Evolutionary conservation across 2,329 filamentous ascomycete genomes (phyloP).

Genomic region (Trichoderma asperellum): DNA sequence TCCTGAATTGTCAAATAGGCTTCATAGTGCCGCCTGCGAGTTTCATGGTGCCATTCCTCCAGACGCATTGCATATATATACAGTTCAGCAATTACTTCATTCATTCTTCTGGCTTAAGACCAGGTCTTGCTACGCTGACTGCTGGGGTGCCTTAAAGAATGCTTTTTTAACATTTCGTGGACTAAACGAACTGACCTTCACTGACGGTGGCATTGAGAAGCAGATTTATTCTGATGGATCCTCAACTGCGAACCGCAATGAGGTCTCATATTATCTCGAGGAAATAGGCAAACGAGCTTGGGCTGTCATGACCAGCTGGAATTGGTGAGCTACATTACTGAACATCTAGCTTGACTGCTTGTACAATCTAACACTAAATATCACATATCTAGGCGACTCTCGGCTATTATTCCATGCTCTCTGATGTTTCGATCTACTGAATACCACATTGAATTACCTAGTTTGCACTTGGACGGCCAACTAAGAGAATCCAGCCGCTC

Average conservation of each 20-base stretch:
- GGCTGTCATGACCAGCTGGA: conserved; percentile 46
- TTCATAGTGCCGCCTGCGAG: conserved; percentile 42
- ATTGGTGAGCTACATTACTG: conserved; percentile 39
- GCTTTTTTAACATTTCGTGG: conserved; percentile 45
- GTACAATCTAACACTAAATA: neutral
- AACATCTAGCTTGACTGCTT: neutral
- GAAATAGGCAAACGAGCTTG: conserved; percentile 45
- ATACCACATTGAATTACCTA: conserved; percentile 41
- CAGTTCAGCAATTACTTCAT: conserved; percentile 44
- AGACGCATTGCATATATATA: conserved; percentile 40
- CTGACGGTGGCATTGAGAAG: neutral
- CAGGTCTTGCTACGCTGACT: conserved; percentile 44
- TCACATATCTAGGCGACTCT: conserved; percentile 41
- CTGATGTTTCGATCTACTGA: conserved; percentile 43
- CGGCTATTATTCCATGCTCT: conserved; percentile 40
- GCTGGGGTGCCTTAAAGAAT: conserved; percentile 44
- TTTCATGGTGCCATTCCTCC: conserved; percentile 41
- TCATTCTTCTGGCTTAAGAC: conserved; percentile 47
- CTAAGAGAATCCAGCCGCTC: conserved; percentile 36
- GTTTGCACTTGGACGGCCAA: conserved; percentile 38
- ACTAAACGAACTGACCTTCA: conserved; percentile 36
- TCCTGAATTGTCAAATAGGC: conserved; percentile 39
- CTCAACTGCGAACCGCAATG: conserved; percentile 40
- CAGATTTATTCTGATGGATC: neutral
- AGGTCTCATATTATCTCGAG: conserved; percentile 42